phyloP scores from a whole-genome alignment of 75 land plant genomes.

The Cryptomeria japonica region DNA sequence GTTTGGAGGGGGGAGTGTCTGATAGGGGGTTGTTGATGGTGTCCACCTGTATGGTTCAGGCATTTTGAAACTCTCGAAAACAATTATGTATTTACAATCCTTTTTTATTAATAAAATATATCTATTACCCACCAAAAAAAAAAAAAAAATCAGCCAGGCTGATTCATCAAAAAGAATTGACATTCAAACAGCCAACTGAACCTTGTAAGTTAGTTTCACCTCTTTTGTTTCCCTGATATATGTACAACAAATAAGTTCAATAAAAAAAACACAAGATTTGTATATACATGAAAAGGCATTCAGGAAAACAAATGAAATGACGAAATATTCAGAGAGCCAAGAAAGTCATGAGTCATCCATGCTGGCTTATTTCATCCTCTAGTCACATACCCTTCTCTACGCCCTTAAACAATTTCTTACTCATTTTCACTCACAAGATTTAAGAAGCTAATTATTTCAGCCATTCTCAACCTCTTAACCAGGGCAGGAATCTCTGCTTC shows the following conservation, averaged over 20 bases:
- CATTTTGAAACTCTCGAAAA: too few species aligned
- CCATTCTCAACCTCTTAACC: too few species aligned
- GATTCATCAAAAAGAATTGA: not conserved
- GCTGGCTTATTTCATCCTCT: constrained; percentile 25
- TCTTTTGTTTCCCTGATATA: not conserved
- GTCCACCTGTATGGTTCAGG: too few species aligned
- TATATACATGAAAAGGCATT: not conserved
- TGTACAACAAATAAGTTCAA: not conserved
- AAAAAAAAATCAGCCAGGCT: not conserved
- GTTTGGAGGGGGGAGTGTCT: too few species aligned
- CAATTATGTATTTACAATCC: too few species aligned
- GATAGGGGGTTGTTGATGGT: too few species aligned
- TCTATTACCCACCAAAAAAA: too few species aligned
- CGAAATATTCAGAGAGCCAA: constrained; percentile 16
- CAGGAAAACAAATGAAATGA: not conserved
- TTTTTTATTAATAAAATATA: too few species aligned
- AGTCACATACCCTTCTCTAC: not conserved
- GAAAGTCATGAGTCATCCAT: constrained; percentile 31
- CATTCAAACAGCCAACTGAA: not conserved
- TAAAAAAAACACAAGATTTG: not conserved
- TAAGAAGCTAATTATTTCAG: too few species aligned
- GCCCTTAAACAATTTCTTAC: too few species aligned
- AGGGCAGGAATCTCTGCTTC: too few species aligned
- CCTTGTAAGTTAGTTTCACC: not conserved
- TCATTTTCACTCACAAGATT: too few species aligned